Evolutionary conservation across 1,284 basidiomycete genomes (phyloP).

Genomic region (Apiotrichum gamsii): DNA sequence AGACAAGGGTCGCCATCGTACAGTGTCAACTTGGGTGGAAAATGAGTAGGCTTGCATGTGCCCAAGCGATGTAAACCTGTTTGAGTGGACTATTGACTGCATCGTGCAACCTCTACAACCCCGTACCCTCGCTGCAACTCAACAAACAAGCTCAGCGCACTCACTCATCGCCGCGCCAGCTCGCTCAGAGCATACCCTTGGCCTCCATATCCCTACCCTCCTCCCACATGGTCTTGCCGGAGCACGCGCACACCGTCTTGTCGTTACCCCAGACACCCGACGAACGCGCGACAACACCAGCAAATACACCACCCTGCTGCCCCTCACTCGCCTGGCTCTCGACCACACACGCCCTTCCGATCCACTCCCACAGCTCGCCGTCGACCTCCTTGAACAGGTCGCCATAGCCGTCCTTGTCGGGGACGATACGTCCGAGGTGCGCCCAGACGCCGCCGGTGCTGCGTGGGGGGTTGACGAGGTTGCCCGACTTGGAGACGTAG

Average conservation of each 20-base stretch:
- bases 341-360: slow-evolving; percentile 47
- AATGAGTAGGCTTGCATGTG: too few species aligned
- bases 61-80: too few species aligned
- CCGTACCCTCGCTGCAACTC: too few species aligned
- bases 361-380: slow-evolving; percentile 47
- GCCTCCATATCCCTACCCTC: slow-evolving; percentile 47
- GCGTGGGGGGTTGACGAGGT: slow-evolving; percentile 42
- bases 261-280: slow-evolving; percentile 49
- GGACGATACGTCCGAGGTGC: slow-evolving; percentile 33
- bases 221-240: slow-evolving; percentile 49
- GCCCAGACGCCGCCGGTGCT: slow-evolving; percentile 40
- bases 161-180: too few species aligned
- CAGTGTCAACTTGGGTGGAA: too few species aligned
- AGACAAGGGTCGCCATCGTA: too few species aligned
- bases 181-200: slow-evolving; percentile 25
- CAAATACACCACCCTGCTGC: slow-evolving; percentile 29
- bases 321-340: too few species aligned
- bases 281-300: slow-evolving; percentile 47
- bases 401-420: slow-evolving; percentile 46
- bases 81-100: too few species aligned
- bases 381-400: slow-evolving; percentile 47
- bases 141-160: too few species aligned
- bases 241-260: slow-evolving; percentile 49
- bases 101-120: too few species aligned
- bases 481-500: slow-evolving; percentile 44